These are phyloP conservation scores for Dendrothele bispora DNA, from an alignment of 768 basidiomycete genomes.

Conservation along the genomic window DNA sequence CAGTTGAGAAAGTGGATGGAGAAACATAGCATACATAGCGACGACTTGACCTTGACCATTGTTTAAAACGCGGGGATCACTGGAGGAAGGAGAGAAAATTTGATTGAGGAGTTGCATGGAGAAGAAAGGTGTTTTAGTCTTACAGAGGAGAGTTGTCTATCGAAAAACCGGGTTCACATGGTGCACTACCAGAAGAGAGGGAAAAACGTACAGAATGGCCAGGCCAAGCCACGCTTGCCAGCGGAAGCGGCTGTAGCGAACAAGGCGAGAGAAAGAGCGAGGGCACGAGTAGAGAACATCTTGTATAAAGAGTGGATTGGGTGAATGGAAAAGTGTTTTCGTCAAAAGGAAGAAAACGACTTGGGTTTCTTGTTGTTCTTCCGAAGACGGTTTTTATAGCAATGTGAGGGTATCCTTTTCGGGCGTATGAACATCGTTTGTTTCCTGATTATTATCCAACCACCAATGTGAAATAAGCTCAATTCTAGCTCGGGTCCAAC, in stretches of 20 bases:
- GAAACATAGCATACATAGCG: constrained; percentile 25
- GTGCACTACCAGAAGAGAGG: not conserved
- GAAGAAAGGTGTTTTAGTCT: constrained; percentile 5
- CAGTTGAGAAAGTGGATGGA: no score
- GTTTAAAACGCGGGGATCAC: constrained; percentile 18
- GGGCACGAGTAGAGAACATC: constrained; percentile 2
- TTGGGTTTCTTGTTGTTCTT: no score
- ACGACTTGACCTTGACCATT: constrained; percentile 33
- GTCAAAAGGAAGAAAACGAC: no score
- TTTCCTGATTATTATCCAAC: no score
- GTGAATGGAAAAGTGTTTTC: no score
- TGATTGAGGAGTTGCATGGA: no score
- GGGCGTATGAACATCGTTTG: no score
- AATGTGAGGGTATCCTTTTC: no score
- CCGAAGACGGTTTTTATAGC: no score
- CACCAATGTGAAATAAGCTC: no score
- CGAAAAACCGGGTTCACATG: not conserved
- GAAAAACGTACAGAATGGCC: constrained; percentile 32
- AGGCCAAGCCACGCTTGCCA: constrained; percentile 37
- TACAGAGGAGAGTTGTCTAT: constrained; percentile 30
- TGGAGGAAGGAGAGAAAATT: not conserved
- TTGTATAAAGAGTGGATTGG: no score
- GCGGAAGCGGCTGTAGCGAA: constrained; percentile 19
- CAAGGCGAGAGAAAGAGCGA: constrained; percentile 14
- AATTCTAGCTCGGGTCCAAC: no score